These are phyloP conservation scores for Lupinus albus DNA, from an alignment of 306 rosid genomes.

Conservation along the genomic window DNA sequence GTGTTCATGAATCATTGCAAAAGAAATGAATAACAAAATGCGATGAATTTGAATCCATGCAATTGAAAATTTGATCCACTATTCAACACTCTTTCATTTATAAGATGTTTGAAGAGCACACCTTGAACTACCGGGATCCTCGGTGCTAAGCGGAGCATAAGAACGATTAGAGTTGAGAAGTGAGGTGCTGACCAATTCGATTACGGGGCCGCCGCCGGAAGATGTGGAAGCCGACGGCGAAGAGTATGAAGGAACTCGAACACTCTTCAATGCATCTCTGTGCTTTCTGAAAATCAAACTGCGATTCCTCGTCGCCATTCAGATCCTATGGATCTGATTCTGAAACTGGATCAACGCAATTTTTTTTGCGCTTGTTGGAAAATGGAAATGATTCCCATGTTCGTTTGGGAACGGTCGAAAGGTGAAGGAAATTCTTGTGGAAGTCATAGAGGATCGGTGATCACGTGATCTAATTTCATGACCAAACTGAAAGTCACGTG, in stretches of 20 bases:
- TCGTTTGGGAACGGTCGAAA: too few relatives aligned
- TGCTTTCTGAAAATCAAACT: constrained; percentile 61
- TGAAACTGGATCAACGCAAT: not conserved
- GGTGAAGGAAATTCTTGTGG: too few relatives aligned
- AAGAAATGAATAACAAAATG: not conserved
- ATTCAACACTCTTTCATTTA: not conserved
- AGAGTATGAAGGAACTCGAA: constrained; percentile 65
- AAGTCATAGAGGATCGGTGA: constrained; percentile 31
- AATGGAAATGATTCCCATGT: not conserved
- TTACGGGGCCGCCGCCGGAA: constrained; percentile 61
- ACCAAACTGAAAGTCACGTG: too few relatives aligned
- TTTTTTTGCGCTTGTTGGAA: not conserved
- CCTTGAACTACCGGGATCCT: constrained; percentile 93
- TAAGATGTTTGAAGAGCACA: constrained; percentile 40
- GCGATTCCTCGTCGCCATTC: constrained; percentile 75
- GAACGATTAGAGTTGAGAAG: constrained; percentile 77
- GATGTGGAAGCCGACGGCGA: constrained; percentile 45
- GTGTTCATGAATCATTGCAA: too few relatives aligned
- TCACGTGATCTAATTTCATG: constrained; percentile 14
- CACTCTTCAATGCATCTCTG: constrained; percentile 83
- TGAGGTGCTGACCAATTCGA: constrained; percentile 83
- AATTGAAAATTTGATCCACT: constrained; percentile 31
- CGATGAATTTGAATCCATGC: not conserved
- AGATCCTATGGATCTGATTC: constrained; percentile 43
- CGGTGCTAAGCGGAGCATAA: constrained; percentile 90